phyloP scores from a whole-genome alignment of 371 early-diverging fungal genomes.

The Entomophthora muscae region DNA sequence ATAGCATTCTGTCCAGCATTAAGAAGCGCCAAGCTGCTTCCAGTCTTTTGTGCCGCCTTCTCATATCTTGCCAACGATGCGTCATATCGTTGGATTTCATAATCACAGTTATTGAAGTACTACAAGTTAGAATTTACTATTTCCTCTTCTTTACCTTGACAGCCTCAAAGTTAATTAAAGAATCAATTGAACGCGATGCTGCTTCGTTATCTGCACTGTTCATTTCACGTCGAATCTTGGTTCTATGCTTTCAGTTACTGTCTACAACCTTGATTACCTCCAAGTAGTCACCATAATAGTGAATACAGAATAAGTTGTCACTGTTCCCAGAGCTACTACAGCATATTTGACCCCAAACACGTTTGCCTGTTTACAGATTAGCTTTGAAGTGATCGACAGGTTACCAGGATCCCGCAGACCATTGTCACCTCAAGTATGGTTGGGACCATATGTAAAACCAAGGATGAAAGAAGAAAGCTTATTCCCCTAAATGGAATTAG shows the following conservation, averaged over 20 bases:
- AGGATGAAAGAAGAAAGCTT: slow-evolving; percentile 72
- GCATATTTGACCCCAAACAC: slow-evolving; percentile 75
- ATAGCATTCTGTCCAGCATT: slow-evolving; percentile 90
- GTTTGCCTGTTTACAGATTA: slow-evolving; percentile 26
- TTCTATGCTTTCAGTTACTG: slow-evolving; percentile 24
- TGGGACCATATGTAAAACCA: slow-evolving; percentile 86
- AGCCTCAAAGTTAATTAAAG: slow-evolving; percentile 85
- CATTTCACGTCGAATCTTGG: slow-evolving; percentile 72
- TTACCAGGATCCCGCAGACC: slow-evolving; percentile 78
- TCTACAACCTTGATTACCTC: slow-evolving; percentile 23
- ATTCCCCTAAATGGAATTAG: slow-evolving; percentile 45
- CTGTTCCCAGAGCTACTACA: slow-evolving; percentile 64
- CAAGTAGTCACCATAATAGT: slow-evolving; percentile 71
- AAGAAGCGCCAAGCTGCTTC: slow-evolving; percentile 66
- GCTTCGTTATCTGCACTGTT: slow-evolving; percentile 89
- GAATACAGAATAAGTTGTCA: slow-evolving; percentile 72
- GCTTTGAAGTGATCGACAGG: not conserved
- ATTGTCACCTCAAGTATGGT: slow-evolving; percentile 87
- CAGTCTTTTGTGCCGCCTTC: slow-evolving; percentile 71
- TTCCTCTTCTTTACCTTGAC: slow-evolving; percentile 59
- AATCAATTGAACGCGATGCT: slow-evolving; percentile 79
- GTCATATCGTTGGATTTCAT: slow-evolving; percentile 73
- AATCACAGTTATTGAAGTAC: slow-evolving; percentile 81
- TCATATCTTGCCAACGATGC: slow-evolving; percentile 73
- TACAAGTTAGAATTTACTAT: slow-evolving; percentile 9